These are phyloP conservation scores for Wilcoxina mikolae DNA, from an alignment of 495 filamentous ascomycete genomes.

Conservation along the genomic window DNA sequence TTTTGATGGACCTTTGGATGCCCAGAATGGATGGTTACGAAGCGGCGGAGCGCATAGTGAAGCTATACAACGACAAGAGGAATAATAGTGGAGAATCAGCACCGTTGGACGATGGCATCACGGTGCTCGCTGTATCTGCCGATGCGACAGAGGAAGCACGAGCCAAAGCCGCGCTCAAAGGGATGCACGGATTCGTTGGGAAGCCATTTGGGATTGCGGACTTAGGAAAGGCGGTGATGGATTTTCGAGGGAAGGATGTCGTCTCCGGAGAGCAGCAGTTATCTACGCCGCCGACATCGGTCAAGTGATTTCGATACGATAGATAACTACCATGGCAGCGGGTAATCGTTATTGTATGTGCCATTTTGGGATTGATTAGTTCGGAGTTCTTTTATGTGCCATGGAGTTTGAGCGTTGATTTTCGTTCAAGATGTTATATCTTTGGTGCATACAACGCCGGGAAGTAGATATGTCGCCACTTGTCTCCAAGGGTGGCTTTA, in stretches of 20 bases:
- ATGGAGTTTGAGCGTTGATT: conserved; percentile 5
- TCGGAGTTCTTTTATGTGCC: background rate
- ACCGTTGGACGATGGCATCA: conserved; percentile 21
- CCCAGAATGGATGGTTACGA: conserved; percentile 71
- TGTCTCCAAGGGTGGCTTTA: conserved; percentile 10
- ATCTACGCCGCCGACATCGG: background rate
- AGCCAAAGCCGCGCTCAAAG: conserved; percentile 47
- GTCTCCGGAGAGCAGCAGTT: background rate
- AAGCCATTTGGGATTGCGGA: conserved; percentile 41
- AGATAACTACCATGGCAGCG: too few relatives aligned
- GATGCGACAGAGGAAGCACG: conserved; percentile 58
- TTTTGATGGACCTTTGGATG: conserved; percentile 83
- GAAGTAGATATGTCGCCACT: conserved; percentile 5
- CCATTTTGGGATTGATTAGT: background rate
- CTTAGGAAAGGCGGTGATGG: conserved; percentile 1
- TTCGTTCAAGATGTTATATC: background rate
- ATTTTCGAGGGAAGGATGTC: background rate
- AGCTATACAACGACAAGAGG: conserved; percentile 33
- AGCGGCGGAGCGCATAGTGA: conserved; percentile 51
- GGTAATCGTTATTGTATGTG: background rate
- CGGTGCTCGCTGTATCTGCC: conserved; percentile 58
- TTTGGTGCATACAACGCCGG: background rate
- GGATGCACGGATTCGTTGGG: conserved; percentile 64
- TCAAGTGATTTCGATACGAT: too few relatives aligned
- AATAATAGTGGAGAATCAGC: background rate